Conservation (phyloP, 495 filamentous ascomycete genomes). For the Penicillium subrubescens region DNA sequence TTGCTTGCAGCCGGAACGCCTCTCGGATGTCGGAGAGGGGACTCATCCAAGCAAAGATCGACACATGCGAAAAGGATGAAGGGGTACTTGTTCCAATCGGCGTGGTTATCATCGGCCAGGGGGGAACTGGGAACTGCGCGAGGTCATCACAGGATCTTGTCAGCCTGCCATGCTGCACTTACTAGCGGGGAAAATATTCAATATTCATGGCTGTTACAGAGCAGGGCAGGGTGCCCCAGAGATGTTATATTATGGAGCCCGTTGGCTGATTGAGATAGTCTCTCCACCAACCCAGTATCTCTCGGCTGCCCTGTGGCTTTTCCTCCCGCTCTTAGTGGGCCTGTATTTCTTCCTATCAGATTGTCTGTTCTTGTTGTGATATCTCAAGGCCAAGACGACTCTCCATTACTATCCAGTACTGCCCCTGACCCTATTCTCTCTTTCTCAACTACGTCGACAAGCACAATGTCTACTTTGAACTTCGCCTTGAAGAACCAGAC, state of each 20-base stretch:
- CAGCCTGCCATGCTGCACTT: conserved; percentile 25
- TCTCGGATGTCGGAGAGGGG: conserved; percentile 7
- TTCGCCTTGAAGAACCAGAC: conserved; percentile 67
- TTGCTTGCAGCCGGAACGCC: conserved; percentile 1
- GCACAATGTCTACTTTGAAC: conserved; percentile 49
- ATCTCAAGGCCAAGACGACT: neutral
- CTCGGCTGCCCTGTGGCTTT: conserved; percentile 15
- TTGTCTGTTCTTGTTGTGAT: neutral
- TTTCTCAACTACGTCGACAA: neutral
- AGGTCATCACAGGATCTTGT: conserved; percentile 29
- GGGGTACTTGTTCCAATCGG: conserved; percentile 12
- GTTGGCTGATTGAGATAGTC: neutral
- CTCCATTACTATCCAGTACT: neutral
- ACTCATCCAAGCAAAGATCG: conserved; percentile 22
- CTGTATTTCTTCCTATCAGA: conserved; percentile 10
- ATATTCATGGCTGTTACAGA: neutral
- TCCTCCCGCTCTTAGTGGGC: conserved; percentile 5
- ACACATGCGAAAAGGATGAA: conserved; percentile 2
- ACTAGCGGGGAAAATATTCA: neutral
- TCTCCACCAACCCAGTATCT: conserved; percentile 1
- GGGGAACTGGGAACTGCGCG: neutral
- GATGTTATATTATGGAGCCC: conserved; percentile 13
- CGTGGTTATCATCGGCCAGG: neutral
- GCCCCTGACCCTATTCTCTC: neutral
- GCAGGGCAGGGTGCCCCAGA: neutral